Evolutionary conservation across 2,329 filamentous ascomycete species (phyloP).

Genomic region (Corynespora cassiicola): DNA sequence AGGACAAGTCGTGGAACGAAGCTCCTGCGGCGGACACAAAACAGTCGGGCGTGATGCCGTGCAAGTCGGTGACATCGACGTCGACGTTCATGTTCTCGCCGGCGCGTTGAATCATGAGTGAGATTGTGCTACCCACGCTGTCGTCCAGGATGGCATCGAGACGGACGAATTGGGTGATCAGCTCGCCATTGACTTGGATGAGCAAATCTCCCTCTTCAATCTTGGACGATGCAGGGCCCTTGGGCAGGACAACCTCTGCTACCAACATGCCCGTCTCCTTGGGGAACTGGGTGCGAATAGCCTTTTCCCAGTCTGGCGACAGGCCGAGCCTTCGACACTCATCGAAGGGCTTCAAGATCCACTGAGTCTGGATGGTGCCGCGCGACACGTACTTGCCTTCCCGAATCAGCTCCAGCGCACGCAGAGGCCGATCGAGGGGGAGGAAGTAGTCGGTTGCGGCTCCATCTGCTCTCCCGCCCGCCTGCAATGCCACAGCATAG

Average conservation of each 20-base stretch:
- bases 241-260: slow-evolving; percentile 90
- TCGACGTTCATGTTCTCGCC: slow-evolving; percentile 87
- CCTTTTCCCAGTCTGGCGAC: slow-evolving; percentile 83
- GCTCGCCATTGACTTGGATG: slow-evolving; percentile 89
- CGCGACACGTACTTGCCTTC: slow-evolving; percentile 77
- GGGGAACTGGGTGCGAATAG: slow-evolving; percentile 82
- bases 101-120: slow-evolving; percentile 83
- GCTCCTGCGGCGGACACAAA: slow-evolving; percentile 94
- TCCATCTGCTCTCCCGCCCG: slow-evolving; percentile 90
- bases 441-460: slow-evolving; percentile 98
- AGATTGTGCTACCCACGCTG: slow-evolving; percentile 79
- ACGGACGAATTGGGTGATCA: slow-evolving; percentile 90
- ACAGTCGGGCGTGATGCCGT: slow-evolving; percentile 92
- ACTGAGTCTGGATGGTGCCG: slow-evolving; percentile 98
- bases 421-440: slow-evolving; percentile 85
- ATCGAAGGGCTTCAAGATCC: slow-evolving; percentile 95
- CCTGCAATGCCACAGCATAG: slow-evolving; percentile 88
- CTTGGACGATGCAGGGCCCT: slow-evolving; percentile 85
- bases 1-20: slow-evolving; percentile 95
- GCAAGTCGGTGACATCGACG: slow-evolving; percentile 84
- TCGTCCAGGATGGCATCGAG: slow-evolving; percentile 92
- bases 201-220: slow-evolving; percentile 94
- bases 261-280: slow-evolving; percentile 97
- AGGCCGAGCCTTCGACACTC: slow-evolving; percentile 91
- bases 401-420: slow-evolving; percentile 86